These are phyloP conservation scores for Plectosphaerella sp. DNA, from an alignment of 2,329 filamentous ascomycete genomes.

Conservation along the genomic window DNA sequence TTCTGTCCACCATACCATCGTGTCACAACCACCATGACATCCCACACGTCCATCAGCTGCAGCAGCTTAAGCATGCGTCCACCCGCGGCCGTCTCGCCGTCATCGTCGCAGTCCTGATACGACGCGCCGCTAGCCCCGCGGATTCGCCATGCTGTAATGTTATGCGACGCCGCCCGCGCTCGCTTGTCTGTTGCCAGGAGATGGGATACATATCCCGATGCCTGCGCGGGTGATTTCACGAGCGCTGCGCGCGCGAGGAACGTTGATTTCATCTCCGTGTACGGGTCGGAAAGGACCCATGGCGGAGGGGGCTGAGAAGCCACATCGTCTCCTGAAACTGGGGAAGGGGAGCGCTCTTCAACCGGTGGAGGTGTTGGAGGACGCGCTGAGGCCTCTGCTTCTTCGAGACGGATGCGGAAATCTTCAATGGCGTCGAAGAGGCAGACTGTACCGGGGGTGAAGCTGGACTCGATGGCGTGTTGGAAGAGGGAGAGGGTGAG, in stretches of 20 bases:
- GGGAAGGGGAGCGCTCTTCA: constrained; percentile 14
- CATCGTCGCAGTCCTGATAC: constrained; percentile 92
- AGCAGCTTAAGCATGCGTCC: constrained; percentile 81
- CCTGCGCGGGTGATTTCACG: constrained; percentile 67
- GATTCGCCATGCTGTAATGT: constrained; percentile 93
- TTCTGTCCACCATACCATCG: constrained; percentile 94
- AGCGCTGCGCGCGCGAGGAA: constrained; percentile 76
- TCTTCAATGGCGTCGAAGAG: constrained; percentile 89
- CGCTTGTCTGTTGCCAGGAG: constrained; percentile 80
- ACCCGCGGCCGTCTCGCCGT: constrained; percentile 91
- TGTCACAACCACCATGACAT: constrained; percentile 87
- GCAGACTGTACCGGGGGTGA: constrained; percentile 71
- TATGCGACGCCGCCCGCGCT: constrained; percentile 83
- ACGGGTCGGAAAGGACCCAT: constrained; percentile 71
- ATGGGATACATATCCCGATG: constrained; percentile 66
- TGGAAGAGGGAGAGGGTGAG: constrained; percentile 66
- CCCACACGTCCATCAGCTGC: constrained; percentile 93
- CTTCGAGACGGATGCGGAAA: constrained; percentile 25
- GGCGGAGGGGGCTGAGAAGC: constrained; percentile 14
- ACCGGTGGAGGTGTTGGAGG: background rate
- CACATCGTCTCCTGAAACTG: background rate
- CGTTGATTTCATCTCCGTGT: constrained; percentile 80
- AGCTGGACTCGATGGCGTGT: constrained; percentile 63
- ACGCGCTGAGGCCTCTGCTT: constrained; percentile 7
- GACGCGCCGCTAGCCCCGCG: constrained; percentile 48